Conservation (phyloP, 2,329 filamentous ascomycete species). For the Sporothrix curviconia region DNA sequence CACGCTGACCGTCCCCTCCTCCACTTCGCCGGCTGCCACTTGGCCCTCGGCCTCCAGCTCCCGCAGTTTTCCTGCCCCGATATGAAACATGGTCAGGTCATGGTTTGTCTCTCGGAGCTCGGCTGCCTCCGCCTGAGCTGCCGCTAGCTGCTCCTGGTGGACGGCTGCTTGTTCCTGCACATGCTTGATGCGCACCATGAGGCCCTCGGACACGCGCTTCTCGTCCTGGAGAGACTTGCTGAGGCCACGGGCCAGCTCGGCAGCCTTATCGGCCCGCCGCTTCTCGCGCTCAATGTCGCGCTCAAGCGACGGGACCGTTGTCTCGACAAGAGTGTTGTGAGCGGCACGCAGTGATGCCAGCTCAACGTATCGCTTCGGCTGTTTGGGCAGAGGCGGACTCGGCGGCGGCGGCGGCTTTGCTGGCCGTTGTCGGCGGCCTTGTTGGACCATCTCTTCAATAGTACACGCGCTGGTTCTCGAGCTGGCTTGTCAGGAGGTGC, state of each 20-base stretch:
- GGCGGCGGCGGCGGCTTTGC: constrained; percentile 61
- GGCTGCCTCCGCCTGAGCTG: constrained; percentile 55
- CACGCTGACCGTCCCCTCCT: constrained; percentile 64
- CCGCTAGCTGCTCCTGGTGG: constrained; percentile 50
- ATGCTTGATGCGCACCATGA: constrained; percentile 76
- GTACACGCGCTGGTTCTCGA: constrained; percentile 87
- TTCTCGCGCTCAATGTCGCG: constrained; percentile 64
- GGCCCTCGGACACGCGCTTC: constrained; percentile 71
- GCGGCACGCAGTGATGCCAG: constrained; percentile 47
- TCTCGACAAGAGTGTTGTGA: constrained; percentile 43
- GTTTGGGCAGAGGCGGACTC: constrained; percentile 52
- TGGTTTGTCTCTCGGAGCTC: constrained; percentile 82
- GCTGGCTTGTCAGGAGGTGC: constrained; percentile 82
- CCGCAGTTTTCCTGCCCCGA: constrained; percentile 74
- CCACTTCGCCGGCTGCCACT: constrained; percentile 62
- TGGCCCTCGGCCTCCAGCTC: constrained; percentile 57
- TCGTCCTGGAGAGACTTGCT: constrained; percentile 77
- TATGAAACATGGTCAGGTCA: constrained; percentile 82
- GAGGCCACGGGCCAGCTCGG: constrained; percentile 68
- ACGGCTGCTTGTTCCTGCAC: constrained; percentile 56
- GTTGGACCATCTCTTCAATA: constrained; percentile 87
- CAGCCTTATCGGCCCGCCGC: constrained; percentile 62
- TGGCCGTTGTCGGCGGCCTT: constrained; percentile 86
- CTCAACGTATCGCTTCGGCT: constrained; percentile 41
- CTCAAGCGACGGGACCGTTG: constrained; percentile 63